A percentile compares a stretch with the other conserved stretches of the same genome.
Conservation (phyloP, 2,329 filamentous ascomycete species). For the Hymenotorrendiella dingleyae region DNA sequence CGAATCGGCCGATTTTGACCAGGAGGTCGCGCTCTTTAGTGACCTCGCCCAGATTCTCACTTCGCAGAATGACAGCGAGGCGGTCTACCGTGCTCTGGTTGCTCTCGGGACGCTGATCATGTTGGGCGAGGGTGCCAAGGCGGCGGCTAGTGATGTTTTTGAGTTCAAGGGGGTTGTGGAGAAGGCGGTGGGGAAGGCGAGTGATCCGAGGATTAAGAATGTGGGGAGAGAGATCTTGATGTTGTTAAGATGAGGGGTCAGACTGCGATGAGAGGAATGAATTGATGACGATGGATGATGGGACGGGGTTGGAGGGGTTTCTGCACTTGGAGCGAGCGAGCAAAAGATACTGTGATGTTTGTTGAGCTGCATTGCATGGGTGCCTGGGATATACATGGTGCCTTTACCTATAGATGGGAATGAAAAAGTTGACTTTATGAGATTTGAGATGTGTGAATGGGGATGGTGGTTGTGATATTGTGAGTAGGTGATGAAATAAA, state of each 20-base stretch:
- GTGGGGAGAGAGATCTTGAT: constrained; percentile 50
- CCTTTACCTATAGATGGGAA: too few species aligned
- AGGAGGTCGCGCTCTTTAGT: constrained; percentile 44
- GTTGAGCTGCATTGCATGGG: too few species aligned
- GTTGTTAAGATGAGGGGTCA: constrained; percentile 13
- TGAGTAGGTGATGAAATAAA: too few species aligned
- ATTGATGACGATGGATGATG: neutral
- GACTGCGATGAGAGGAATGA: neutral
- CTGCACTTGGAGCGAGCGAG: neutral
- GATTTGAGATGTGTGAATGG: too few species aligned
- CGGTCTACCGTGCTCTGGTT: constrained; percentile 75
- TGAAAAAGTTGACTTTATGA: too few species aligned
- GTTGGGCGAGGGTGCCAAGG: constrained; percentile 48
- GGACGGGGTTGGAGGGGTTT: neutral
- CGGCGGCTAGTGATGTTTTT: constrained; percentile 49
- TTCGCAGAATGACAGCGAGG: constrained; percentile 70
- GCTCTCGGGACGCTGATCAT: constrained; percentile 73
- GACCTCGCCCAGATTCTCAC: constrained; percentile 58
- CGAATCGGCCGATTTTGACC: constrained; percentile 32
- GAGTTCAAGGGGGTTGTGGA: constrained; percentile 42
- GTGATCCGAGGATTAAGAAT: constrained; percentile 54
- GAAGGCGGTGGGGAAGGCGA: constrained; percentile 44
- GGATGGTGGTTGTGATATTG: too few species aligned
- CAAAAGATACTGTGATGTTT: too few species aligned
- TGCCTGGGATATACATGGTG: too few species aligned